Conservation (phyloP, 1,139 yeast genomes). For the Kodamaea suecica region DNA sequence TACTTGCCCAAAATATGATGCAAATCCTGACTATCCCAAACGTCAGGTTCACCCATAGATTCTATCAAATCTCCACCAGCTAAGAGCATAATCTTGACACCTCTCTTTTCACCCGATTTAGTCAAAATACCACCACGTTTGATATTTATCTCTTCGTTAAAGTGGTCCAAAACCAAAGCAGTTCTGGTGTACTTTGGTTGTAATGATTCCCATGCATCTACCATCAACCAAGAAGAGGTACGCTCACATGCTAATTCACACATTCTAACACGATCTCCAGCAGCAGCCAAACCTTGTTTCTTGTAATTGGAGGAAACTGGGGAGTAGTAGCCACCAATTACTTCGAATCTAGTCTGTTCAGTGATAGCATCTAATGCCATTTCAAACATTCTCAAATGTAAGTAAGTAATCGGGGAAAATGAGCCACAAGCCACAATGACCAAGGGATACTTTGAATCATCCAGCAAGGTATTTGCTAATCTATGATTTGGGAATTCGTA, state of each 20-base stretch:
- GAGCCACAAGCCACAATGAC: slow-evolving; percentile 98
- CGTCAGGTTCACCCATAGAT: slow-evolving; percentile 99
- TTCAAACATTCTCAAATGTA: slow-evolving; percentile 95
- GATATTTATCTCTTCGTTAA: slow-evolving; percentile 90
- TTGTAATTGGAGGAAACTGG: slow-evolving; percentile 94
- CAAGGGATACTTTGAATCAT: slow-evolving; percentile 78
- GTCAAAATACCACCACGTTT: slow-evolving; percentile 83
- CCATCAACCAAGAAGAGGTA: slow-evolving; percentile 97
- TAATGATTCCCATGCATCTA: slow-evolving; percentile 97
- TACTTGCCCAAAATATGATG: slow-evolving; percentile 94
- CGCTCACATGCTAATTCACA: slow-evolving; percentile 97
- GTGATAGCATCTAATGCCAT: slow-evolving; percentile 96
- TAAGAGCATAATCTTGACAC: slow-evolving; percentile 89
- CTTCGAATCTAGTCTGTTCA: slow-evolving; percentile 91
- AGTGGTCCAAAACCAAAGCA: slow-evolving; percentile 93
- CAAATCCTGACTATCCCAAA: slow-evolving; percentile 95
- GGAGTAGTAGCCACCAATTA: slow-evolving; percentile 94
- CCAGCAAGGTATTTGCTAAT: slow-evolving; percentile 65
- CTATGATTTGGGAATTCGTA: slow-evolving; percentile 87
- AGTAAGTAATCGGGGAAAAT: slow-evolving; percentile 90
- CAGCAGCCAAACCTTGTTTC: slow-evolving; percentile 88
- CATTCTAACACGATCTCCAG: slow-evolving; percentile 92
- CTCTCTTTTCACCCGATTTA: slow-evolving; percentile 70
- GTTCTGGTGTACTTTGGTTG: slow-evolving; percentile 92
- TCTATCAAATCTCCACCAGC: slow-evolving; percentile 98